Evolutionary conservation across 2,329 filamentous ascomycete species (phyloP), one percentile per base, ranked within the genome.

Genomic region (Pseudonectria buxi): DNA sequence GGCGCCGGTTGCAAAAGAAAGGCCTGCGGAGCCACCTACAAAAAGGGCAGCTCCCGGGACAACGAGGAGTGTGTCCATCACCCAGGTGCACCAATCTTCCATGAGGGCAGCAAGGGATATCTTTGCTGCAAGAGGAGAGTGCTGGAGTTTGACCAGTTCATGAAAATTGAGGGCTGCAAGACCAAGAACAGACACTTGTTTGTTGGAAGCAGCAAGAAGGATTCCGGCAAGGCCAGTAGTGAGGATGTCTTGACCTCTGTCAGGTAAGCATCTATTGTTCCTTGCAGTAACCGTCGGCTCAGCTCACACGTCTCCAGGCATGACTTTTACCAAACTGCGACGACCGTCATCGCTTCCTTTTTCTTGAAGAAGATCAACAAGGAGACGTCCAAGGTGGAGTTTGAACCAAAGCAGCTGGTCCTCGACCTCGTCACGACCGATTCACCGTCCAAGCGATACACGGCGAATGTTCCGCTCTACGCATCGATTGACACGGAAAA

Each of bases 301-400:
- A 28, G 14, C 38, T 53, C 11, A 53, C 35, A 24, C 3, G 10
- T 10, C 13, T 12, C 15, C 29, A 62, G 63, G 39, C 79, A 84
- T 56, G 92, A 98, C 63, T 98, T 90, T 65, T 98, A 98, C 65
- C 92, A 98, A 63, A 96, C 92, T 2, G 70, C 83, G 3, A 76
- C 77, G 10, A 80, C 78, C 11, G 86, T 96, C 38, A 95, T 94
- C 47, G 89, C 85, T 3, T 92, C 86, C 7, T 83, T 95, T 49
- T 98, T 94, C 66, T 73, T 96, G 36, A 98, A 96, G 71, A 96
- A 96, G 68, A 95, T 98, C 53, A 79, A 89, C 65, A 94, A 90
- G 64, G 74, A 81, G 15, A 74, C 68, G 16, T 84, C 87, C 33
- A 82, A 75, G 46, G 74, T 96, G 30, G 68, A 74, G 15, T 90